Evolutionary conservation across 495 filamentous ascomycete genomes (phyloP).

Genomic region (Cercophora newfieldiana): DNA sequence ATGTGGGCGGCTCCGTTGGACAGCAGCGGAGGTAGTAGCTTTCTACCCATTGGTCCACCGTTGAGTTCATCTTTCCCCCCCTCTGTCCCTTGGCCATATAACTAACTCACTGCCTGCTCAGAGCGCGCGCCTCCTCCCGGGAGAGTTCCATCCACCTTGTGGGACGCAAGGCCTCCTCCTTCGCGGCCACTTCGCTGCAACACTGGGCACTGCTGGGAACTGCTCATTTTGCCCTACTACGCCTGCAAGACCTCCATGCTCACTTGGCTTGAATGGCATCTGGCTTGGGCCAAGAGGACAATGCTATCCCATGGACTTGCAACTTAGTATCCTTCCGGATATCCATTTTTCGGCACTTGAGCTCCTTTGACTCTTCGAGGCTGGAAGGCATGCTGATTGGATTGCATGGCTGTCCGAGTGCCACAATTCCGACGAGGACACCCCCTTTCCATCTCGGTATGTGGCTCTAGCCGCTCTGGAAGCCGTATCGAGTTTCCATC

Average conservation of each 20-base stretch:
- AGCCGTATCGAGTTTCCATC: background rate
- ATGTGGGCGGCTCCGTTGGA: slow-evolving; percentile 26
- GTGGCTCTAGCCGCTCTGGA: background rate
- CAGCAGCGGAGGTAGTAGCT: slow-evolving; percentile 6
- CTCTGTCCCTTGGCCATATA: background rate
- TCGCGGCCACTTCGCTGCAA: slow-evolving; percentile 1
- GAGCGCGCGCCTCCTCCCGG: slow-evolving; percentile 36
- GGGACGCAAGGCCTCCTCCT: slow-evolving; percentile 1
- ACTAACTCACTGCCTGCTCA: slow-evolving; percentile 2
- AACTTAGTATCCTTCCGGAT: background rate
- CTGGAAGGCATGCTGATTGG: background rate
- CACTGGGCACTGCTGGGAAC: background rate
- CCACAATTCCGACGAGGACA: background rate
- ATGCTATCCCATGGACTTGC: background rate
- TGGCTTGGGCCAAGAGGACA: background rate
- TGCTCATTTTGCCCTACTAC: background rate
- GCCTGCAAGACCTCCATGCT: background rate
- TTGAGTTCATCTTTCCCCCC: background rate
- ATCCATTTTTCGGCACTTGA: background rate
- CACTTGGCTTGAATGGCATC: background rate
- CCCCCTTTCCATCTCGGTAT: background rate
- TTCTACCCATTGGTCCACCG: slow-evolving; percentile 26
- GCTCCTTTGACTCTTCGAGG: too few species aligned
- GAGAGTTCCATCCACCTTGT: slow-evolving; percentile 6
- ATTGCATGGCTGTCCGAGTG: too few species aligned